Conservation (phyloP, 2,329 filamentous ascomycete species). For the Stromatinia cepivora region DNA sequence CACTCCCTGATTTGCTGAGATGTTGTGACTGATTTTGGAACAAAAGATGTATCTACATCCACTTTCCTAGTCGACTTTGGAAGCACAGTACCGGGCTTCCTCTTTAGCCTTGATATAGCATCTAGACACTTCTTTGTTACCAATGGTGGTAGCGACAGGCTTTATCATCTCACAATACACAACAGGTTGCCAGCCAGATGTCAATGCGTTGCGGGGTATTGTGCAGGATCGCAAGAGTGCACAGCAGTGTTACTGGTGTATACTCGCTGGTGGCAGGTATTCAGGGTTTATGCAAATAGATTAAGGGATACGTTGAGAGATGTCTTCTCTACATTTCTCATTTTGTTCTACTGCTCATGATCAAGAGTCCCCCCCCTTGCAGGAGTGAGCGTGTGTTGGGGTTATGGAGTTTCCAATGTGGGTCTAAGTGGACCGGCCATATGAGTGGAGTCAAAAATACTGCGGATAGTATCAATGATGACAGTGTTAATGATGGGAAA, state of each 20-base stretch:
- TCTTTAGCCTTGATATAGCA: background rate
- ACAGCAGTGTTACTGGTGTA: background rate
- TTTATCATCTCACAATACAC: background rate
- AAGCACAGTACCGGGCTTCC: no score
- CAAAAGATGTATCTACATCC: background rate
- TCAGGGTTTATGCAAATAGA: background rate
- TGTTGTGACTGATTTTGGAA: no score
- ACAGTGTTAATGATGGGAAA: background rate
- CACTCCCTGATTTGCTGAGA: no score
- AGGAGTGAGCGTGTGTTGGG: background rate
- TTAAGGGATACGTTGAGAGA: background rate
- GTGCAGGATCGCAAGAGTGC: background rate
- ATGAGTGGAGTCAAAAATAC: background rate
- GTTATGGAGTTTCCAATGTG: background rate
- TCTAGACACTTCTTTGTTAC: background rate
- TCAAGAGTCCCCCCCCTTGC: background rate
- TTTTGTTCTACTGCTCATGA: background rate
- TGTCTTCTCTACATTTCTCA: background rate
- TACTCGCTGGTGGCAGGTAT: background rate
- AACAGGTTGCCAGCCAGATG: background rate
- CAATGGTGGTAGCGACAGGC: background rate
- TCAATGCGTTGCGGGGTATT: background rate
- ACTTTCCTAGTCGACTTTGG: background rate
- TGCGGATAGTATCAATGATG: background rate
- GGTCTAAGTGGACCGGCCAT: background rate